Evolutionary conservation across 805 yeast genomes (phyloP).

Genomic region (Lipomyces japonicus): DNA sequence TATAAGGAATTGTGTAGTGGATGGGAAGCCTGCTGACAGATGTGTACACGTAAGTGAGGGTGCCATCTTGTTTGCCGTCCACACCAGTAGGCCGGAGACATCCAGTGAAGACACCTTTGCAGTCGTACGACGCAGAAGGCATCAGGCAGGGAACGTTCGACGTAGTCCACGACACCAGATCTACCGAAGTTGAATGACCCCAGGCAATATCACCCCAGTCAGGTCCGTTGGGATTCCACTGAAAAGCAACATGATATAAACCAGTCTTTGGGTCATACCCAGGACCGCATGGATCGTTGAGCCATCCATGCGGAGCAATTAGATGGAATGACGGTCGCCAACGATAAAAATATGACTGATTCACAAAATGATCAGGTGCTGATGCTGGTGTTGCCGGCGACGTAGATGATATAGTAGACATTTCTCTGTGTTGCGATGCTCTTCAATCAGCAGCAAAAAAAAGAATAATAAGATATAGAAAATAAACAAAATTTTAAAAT

Average conservation of each 20-base stretch:
- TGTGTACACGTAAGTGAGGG: neutral
- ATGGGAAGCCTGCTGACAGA: slow-evolving; percentile 5
- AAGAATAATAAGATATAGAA: too few relatives aligned
- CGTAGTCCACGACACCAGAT: slow-evolving; percentile 2
- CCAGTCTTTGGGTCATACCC: slow-evolving; percentile 1
- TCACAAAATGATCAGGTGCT: too few relatives aligned
- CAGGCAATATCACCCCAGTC: slow-evolving; percentile 5
- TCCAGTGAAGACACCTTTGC: slow-evolving; percentile 4
- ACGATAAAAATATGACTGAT: too few relatives aligned
- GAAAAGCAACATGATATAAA: slow-evolving; percentile 1
- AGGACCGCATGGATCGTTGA: slow-evolving; percentile 13
- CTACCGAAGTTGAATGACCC: slow-evolving; percentile 2
- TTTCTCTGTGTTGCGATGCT: too few relatives aligned
- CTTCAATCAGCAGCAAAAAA: too few relatives aligned
- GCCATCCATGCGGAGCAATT: slow-evolving; percentile 6
- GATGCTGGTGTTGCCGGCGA: neutral
- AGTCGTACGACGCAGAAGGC: neutral
- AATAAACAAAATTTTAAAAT: too few relatives aligned
- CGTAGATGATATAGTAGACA: neutral
- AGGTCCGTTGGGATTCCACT: slow-evolving; percentile 6
- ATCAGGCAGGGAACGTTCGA: neutral
- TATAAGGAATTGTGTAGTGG: slow-evolving; percentile 5
- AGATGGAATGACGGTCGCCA: slow-evolving; percentile 9
- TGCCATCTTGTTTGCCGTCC: neutral
- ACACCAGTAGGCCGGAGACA: neutral